A percentile compares a stretch with the other conserved stretches of the same genome.
Evolutionary conservation across 148 eudicot genomes (phyloP).

Genomic region (Beta vulgaris): DNA sequence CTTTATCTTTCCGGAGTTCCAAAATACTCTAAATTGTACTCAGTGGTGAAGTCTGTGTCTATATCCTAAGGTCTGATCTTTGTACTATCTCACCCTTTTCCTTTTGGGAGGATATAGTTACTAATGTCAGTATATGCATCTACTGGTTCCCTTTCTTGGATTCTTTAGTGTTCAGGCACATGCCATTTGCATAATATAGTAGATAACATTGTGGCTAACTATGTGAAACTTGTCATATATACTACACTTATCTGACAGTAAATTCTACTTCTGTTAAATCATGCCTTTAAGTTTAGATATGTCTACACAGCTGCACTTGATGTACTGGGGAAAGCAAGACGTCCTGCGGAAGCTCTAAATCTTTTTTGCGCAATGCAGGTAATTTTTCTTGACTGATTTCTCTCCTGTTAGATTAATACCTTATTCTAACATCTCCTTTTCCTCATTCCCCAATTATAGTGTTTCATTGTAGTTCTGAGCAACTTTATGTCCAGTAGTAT

Average conservation of each 20-base stretch:
- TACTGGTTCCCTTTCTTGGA: neutral
- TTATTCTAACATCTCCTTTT: no score
- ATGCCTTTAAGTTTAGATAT: slow-evolving; percentile 43
- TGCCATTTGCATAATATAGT: neutral
- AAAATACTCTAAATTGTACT: no score
- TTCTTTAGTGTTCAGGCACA: neutral
- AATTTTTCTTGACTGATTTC: slow-evolving; percentile 9
- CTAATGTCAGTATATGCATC: neutral
- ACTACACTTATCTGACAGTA: slow-evolving; percentile 5
- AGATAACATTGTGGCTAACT: neutral
- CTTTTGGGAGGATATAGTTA: neutral
- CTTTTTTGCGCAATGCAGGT: slow-evolving; percentile 77
- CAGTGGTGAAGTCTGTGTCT: neutral
- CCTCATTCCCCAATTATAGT: neutral
- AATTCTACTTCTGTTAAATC: slow-evolving; percentile 19
- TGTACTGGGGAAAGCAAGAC: slow-evolving; percentile 74
- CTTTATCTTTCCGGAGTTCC: neutral
- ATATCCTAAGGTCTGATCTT: neutral
- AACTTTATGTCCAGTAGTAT: slow-evolving; percentile 2
- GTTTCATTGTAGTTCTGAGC: neutral
- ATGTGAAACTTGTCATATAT: neutral
- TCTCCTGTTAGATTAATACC: no score
- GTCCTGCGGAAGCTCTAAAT: slow-evolving; percentile 93
- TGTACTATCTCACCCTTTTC: neutral
- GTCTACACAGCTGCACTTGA: slow-evolving; percentile 89